Evolutionary conservation across 345 rosid genomes (phyloP).

Genomic region (Isatis tinctoria): DNA sequence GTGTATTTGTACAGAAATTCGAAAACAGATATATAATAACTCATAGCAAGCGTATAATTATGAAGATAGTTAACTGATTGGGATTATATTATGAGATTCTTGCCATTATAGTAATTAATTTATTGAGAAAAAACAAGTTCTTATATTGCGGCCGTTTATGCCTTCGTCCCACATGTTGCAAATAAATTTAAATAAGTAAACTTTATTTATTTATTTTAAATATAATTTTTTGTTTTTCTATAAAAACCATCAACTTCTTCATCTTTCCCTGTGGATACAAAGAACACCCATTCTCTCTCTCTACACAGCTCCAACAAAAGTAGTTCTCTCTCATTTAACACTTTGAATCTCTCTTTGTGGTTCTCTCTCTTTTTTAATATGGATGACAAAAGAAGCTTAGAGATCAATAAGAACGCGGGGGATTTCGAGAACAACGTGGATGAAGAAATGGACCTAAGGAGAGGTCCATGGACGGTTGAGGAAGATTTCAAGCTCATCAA

Average conservation of each 20-base stretch:
- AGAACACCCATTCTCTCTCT: conserved; percentile 24
- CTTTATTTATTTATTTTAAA: not conserved
- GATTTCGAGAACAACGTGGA: conserved; percentile 32
- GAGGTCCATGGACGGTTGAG: conserved; percentile 94
- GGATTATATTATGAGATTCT: not conserved
- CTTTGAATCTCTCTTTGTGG: conserved; percentile 27
- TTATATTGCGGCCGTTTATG: conserved; percentile 21
- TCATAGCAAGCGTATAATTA: no score
- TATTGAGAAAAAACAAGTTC: not conserved
- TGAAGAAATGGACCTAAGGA: conserved; percentile 54
- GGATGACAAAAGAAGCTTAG: conserved; percentile 42
- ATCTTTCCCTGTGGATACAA: conserved; percentile 14
- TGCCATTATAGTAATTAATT: not conserved
- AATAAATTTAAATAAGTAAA: not conserved
- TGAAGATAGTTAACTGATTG: not conserved
- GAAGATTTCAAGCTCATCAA: conserved; percentile 81
- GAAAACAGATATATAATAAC: no score
- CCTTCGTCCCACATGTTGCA: conserved; percentile 21
- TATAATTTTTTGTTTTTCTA: conserved; percentile 10
- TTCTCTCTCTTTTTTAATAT: conserved; percentile 30
- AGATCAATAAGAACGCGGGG: conserved; percentile 16
- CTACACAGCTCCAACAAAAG: conserved; percentile 17
- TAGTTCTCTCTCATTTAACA: not conserved
- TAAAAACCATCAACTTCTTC: conserved; percentile 22
- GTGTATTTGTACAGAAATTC: no score